Conservation (phyloP, 1,284 basidiomycete genomes). For the Clitocybe nebularis region DNA sequence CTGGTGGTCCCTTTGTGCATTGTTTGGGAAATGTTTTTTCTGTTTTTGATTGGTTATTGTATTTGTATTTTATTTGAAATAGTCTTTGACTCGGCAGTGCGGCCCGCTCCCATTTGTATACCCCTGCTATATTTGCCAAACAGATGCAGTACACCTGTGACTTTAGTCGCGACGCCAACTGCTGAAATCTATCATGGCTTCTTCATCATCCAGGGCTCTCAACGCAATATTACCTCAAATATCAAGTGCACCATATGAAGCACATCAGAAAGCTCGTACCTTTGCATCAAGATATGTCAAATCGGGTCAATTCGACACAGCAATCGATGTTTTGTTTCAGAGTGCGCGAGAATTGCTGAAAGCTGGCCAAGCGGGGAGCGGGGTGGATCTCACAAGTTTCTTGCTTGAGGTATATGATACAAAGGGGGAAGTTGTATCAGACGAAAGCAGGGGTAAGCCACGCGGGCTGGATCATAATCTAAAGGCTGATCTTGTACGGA, state of each 20-base stretch:
- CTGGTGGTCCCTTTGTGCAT: too few relatives aligned
- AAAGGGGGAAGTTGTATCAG: constrained; percentile 62
- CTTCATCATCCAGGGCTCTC: constrained; percentile 60
- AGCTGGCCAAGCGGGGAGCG: constrained; percentile 82
- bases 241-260: constrained; percentile 74
- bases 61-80: too few relatives aligned
- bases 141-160: too few relatives aligned
- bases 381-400: constrained; percentile 76
- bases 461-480: not conserved
- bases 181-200: too few relatives aligned
- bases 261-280: constrained; percentile 92
- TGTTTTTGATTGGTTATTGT: too few relatives aligned
- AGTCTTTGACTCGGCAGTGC: too few relatives aligned
- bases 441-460: constrained; percentile 70
- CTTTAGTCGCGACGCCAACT: too few relatives aligned
- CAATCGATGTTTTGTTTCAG: constrained; percentile 87
- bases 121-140: constrained; percentile 12
- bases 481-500: constrained; percentile 14
- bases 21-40: too few relatives aligned
- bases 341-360: constrained; percentile 83
- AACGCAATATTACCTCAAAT: constrained; percentile 77
- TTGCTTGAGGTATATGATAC: constrained; percentile 78
- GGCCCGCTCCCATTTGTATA: too few relatives aligned
- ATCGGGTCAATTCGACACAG: constrained; percentile 74
- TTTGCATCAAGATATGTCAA: constrained; percentile 85